A percentile compares a stretch with the other conserved stretches of the same genome.
phyloP scores from a whole-genome alignment of 768 basidiomycete species.

The Kwoniella pini region DNA sequence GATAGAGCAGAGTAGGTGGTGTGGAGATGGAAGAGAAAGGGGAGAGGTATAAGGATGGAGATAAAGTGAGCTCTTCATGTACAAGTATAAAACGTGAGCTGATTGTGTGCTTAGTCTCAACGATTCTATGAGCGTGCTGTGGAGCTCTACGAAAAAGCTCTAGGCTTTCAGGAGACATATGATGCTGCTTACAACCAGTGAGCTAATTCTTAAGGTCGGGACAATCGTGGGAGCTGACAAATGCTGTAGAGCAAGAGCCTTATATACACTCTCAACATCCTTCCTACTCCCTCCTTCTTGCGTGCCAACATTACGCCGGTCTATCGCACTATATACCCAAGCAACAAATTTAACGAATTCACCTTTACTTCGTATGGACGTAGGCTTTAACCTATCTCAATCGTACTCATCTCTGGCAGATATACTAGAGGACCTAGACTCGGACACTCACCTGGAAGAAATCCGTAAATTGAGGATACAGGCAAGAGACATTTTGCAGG shows the following conservation, averaged over 20 bases:
- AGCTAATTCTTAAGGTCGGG: neutral
- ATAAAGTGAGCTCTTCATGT: slow-evolving; percentile 27
- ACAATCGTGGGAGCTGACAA: neutral
- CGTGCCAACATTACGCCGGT: slow-evolving; percentile 24
- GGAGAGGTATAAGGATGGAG: slow-evolving; percentile 51
- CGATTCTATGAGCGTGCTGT: slow-evolving; percentile 49
- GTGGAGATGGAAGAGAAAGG: slow-evolving; percentile 55
- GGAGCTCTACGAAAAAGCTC: slow-evolving; percentile 48
- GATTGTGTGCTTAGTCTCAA: slow-evolving; percentile 32
- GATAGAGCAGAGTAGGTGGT: slow-evolving; percentile 30
- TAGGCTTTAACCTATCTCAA: slow-evolving; percentile 49
- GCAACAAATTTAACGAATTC: slow-evolving; percentile 38
- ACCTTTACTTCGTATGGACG: slow-evolving; percentile 44
- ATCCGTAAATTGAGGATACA: slow-evolving; percentile 35
- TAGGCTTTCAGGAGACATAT: slow-evolving; percentile 43
- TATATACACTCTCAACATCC: slow-evolving; percentile 44
- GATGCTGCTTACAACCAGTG: slow-evolving; percentile 46
- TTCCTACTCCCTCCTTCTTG: slow-evolving; percentile 48
- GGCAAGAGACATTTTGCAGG: slow-evolving; percentile 35
- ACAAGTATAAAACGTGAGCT: neutral
- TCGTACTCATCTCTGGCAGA: slow-evolving; percentile 43
- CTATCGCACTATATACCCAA: slow-evolving; percentile 40
- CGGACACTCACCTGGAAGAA: slow-evolving; percentile 7
- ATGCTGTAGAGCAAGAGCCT: slow-evolving; percentile 43
- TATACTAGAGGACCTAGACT: slow-evolving; percentile 42